Evolutionary conservation across 2,329 filamentous ascomycete genomes (phyloP), one percentile per base, ranked within the genome.

Genomic region (Pyrenophora tritici-repentis): DNA sequence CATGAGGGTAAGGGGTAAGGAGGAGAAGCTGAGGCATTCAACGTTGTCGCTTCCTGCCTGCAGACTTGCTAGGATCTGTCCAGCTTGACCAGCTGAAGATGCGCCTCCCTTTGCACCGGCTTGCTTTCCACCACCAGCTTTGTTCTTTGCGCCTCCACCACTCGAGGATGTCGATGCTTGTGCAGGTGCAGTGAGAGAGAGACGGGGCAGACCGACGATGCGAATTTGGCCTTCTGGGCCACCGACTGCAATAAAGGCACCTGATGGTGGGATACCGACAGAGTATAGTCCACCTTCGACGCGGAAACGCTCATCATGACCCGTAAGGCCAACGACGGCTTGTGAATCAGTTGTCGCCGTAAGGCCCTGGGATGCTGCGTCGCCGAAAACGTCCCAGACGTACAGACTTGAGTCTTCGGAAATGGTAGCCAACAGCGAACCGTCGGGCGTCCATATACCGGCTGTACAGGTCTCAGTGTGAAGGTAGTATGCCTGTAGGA

Each of bases 261-360:
- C 89, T 13, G 84, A 86, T 0, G 92, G 91, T 5, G 93, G 88
- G 58, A 97, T 79, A 14, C 90, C 91, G 31, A 97, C 84, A 33
- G 88, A 91, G 81, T 91, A 97, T 1, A 99, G 80, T 0, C 94
- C 94, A 18, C 93, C 94, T 51, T 96, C 90, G 42, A 97, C 89
- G 26, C 85, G 86, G 77, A 99, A 99, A 39, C 94, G 86, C 78
- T 96, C 90, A 75, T 99, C 94, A 12, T 85, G 81, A 0, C 82
- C 83, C 1, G 89, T 96, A 38, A 97, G 80, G 0, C 85, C 86
- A 6, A 97, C 84, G 10, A 92, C 86, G 0, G 90, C 79, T 59
- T 86, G 84, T 12, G 81, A 78, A 18, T 82, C 79, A 4, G 80
- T 78, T 2, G 79, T 79, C 18, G 81, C 78, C 2, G 79, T 78